These are phyloP conservation scores for Cladosporium oxysporum DNA, from an alignment of 2,329 filamentous ascomycete species.

Conservation along the genomic window DNA sequence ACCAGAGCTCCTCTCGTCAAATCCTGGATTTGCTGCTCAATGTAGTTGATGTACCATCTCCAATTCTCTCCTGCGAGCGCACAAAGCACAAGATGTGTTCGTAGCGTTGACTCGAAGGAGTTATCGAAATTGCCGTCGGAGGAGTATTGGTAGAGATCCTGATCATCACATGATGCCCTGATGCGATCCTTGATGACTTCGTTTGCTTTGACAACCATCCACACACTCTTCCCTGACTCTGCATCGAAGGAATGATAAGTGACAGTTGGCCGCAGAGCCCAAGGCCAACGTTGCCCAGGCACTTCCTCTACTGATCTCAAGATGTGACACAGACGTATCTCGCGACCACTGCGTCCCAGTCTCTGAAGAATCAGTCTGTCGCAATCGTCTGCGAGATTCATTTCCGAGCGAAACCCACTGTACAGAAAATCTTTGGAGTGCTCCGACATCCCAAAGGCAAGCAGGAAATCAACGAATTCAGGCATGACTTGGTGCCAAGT, in stretches of 20 bases:
- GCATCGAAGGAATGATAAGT: conserved; percentile 45
- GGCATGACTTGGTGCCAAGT: no score
- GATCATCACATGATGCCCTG: background rate
- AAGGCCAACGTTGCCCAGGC: conserved; percentile 27
- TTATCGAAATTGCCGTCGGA: background rate
- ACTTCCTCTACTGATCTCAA: conserved; percentile 39
- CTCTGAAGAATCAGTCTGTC: conserved; percentile 26
- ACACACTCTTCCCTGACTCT: conserved; percentile 27
- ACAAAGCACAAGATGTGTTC: conserved; percentile 39
- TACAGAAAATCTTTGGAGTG: conserved; percentile 39
- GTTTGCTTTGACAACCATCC: conserved; percentile 45
- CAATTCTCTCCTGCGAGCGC: conserved; percentile 46
- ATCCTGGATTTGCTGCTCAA: conserved; percentile 38
- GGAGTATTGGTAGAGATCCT: background rate
- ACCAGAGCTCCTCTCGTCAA: conserved; percentile 23
- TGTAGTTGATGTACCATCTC: conserved; percentile 45
- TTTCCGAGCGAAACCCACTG: conserved; percentile 40
- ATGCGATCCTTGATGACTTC: conserved; percentile 37
- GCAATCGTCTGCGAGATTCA: conserved; percentile 21
- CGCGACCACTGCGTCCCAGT: conserved; percentile 41
- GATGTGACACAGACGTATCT: conserved; percentile 44
- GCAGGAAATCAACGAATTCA: no score
- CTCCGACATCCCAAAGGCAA: no score
- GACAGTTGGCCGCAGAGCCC: conserved; percentile 43
- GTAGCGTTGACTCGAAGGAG: conserved; percentile 17